These are phyloP conservation scores for Ocimum tenuiflorum DNA, from an alignment of 257 asterid species.

Conservation along the genomic window DNA sequence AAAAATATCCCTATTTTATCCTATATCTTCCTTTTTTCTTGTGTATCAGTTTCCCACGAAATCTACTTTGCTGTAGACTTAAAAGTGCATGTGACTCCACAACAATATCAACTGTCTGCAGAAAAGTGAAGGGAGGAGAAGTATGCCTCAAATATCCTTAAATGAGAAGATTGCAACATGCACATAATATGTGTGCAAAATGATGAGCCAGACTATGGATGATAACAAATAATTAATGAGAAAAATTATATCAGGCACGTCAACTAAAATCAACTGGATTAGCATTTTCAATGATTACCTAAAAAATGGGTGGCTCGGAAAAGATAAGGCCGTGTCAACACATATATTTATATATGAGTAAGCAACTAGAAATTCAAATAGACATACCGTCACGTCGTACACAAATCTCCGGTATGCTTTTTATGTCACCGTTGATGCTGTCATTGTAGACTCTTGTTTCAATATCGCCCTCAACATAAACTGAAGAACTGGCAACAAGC, in stretches of 20 bases:
- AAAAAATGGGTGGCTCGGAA: background rate
- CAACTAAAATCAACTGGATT: background rate
- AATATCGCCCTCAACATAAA: conserved; percentile 91
- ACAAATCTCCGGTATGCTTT: conserved; percentile 91
- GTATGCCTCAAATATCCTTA: background rate
- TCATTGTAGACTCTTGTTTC: conserved; percentile 97
- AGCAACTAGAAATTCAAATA: background rate
- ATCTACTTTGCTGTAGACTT: background rate
- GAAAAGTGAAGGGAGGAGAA: conserved; percentile 4
- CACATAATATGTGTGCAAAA: no score
- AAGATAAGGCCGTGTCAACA: background rate
- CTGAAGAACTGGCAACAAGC: conserved; percentile 69
- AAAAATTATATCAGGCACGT: background rate
- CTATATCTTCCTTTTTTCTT: no score
- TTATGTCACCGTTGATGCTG: conserved; percentile 75
- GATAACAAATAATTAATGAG: conserved; percentile 6
- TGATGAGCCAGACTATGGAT: background rate
- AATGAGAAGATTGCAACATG: no score
- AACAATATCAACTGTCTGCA: background rate
- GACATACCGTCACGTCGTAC: conserved; percentile 88
- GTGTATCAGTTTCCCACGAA: no score
- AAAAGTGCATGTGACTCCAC: conserved; percentile 5
- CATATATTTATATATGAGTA: background rate
- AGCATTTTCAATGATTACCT: background rate
- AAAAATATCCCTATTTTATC: no score